phyloP scores from a whole-genome alignment of 2,329 filamentous ascomycete genomes.

The Thielaviopsis euricoi region DNA sequence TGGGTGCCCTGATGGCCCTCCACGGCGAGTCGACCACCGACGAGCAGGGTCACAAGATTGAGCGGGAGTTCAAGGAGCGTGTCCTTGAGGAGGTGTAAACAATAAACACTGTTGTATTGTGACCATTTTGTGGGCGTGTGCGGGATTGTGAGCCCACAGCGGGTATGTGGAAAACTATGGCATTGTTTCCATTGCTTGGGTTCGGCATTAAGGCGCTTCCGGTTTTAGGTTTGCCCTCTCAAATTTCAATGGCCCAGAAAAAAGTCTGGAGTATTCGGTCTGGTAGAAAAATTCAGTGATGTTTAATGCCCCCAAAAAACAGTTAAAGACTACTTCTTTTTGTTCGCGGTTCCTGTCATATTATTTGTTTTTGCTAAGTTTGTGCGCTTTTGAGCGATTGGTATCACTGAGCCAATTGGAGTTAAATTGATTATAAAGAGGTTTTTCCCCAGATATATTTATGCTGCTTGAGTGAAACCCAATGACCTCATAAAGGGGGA shows the following conservation, averaged over 20 bases:
- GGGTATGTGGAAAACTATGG: constrained; percentile 10
- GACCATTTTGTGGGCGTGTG: constrained; percentile 12
- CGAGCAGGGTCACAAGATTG: constrained; percentile 95
- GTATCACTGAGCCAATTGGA: not conserved
- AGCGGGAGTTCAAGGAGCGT: constrained; percentile 98
- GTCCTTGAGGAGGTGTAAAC: constrained; percentile 86
- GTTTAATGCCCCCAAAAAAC: constrained; percentile 12
- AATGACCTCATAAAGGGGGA: not conserved
- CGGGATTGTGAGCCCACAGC: constrained; percentile 10
- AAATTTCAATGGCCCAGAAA: constrained; percentile 11
- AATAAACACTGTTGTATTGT: constrained; percentile 13
- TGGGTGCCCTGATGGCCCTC: constrained; percentile 86
- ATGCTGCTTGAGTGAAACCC: not conserved
- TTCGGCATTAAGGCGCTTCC: constrained; percentile 8
- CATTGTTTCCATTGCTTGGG: constrained; percentile 10
- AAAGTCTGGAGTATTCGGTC: constrained; percentile 13
- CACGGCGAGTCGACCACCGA: constrained; percentile 95
- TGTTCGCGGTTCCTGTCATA: no score
- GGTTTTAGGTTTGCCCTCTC: constrained; percentile 4
- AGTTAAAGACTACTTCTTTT: constrained; percentile 8
- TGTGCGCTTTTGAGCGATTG: not conserved
- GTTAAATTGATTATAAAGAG: not conserved
- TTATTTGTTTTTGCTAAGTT: not conserved
- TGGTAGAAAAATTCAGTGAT: constrained; percentile 13
- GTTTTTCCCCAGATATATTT: not conserved